Base-by-base conservation (phyloP, 352 stramenopile genomes). In the Globisporangium camurandrum region DNA sequence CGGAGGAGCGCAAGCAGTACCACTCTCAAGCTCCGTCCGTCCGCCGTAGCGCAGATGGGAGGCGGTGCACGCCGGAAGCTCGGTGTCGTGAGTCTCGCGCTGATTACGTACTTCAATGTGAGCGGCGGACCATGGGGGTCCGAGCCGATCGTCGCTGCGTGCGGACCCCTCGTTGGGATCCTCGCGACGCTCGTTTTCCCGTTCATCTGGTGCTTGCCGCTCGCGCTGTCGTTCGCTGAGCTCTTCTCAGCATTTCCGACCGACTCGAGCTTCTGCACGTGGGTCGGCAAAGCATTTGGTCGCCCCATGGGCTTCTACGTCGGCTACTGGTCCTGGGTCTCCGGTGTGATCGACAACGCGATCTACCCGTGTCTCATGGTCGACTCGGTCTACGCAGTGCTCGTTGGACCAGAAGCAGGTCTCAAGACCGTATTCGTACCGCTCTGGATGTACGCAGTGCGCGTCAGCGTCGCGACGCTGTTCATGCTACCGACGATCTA, bases 351-450 rank as follows among this genome's bases (percentile, higher is more conserved):
- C 50, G 81, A 91, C 61, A 90, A 87, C 33, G 76, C 80, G 45
- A 88, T 90, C 62, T 93, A 91, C 47, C 82, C 83, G 8, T 88
- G 82, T 54, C 57, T 93, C 1, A 84, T 88, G 36, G 80, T 89
- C 37, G 80, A 91, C 61, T 85, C 78, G 17, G 51, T 87, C 26
- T 55, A 65, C 41, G 61, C 67, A 11, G 46, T 85, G 14, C 52
- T 77, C 24, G 44, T 45, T 11, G 52, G 57, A 10, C 54, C 48
- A 5, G 58, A 28, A 3, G 54, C 20, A 20, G 49, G 23, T 11
- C 33, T 55, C 88, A 47, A 86, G 20, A 49, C 53, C 4, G 60
- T 76, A 47, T 48, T 82, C n/a, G 69, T 82, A 11, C 67, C 61
- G 1, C 61, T 47, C 51, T 80, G 69, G 67, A 76, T 78, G 67